Base-by-base conservation (phyloP, 257 asterid species). In the Cynanchum wilfordii region DNA sequence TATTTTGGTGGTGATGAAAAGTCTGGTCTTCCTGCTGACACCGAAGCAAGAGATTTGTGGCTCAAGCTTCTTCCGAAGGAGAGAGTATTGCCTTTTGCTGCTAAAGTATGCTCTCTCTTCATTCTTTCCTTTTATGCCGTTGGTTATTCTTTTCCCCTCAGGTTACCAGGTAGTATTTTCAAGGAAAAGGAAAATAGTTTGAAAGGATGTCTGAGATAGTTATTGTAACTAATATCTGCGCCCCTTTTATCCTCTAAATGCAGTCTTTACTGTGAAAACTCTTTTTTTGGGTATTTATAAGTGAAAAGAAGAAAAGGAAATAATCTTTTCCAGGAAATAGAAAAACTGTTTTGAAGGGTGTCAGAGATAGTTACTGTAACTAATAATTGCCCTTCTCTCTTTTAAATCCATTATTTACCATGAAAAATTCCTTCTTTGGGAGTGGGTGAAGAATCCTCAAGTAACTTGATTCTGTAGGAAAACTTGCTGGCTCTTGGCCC, bases 1-100 rank as follows among this genome's bases (percentile, higher is more conserved):
- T 95, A 95, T 79, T 95, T 95, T 81, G 96, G 99, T 11, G 99
- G 99, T 62, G 98, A 95, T 77, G 91, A 82, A 73, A 87, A 90
- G 75, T 88, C 83, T 76, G 96, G 97, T 58, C 97, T 95, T 81
- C 90, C 93, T 70, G 87, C 99, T 73, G 99, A 95, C 79, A 68
- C 38, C 52, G 99, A 95, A 78, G 97, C 99, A 0, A 86, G 73
- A 81, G 92, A 90, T 59, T 75, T 83, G n/a, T 95, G 98, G 99
- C 98, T 95, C 68, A 79, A 85, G 82, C 79, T 82, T 85, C 97
- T 95, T 42, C 98, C 99, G 10, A 57, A 82, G 40, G 71, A 68
- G 36, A 94, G 94, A 8, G 97, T 95, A 30, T 78, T 95, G 83
- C 99, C 99, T 76, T 95, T 95, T 82, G 99, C 86, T 71, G 78